Evolutionary conservation across 1,284 basidiomycete species (phyloP), one percentile per base, ranked within the genome.

Genomic region (Boletellus dicymbophilus): DNA sequence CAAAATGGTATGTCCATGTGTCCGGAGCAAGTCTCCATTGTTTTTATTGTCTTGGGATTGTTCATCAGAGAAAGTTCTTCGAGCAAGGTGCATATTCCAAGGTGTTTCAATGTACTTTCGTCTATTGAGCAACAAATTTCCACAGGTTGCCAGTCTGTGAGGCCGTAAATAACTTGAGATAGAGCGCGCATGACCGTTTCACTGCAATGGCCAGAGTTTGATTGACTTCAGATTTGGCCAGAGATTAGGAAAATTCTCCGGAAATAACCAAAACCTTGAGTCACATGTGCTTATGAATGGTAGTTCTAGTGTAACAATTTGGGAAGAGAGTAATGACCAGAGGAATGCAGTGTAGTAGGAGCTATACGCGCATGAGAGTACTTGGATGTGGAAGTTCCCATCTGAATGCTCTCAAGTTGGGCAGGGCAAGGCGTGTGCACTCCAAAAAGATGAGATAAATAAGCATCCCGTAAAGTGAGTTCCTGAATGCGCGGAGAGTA

Each of bases 211-310:
- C 16, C 26, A 22, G 20, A 4, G 6, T 15, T 8, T 6, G 21
- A 54, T 42, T 16, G 43, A 54, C 27, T 22, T 45, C 25, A 54
- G 12, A 30, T 45, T 23, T 11, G 33, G 40, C 11, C 26, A 48
- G n/a, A 40, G 39, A 13, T 4, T 15, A 20, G 33, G 13, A 21
- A 15, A 48, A 5, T 28, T 22, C 11, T 49, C 42, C 23, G 46
- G 37, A 39, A 46, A 49, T 11, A 16, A 22, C 5, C 3, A n/a
- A 37, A 20, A 36, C 8, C 15, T 6, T 15, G 11, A 22, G 16
- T 30, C 27, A 3, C 11, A 2, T 7, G 21, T 3, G 4, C 12
- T 6, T 6, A 2, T 7, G n/a, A 31, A 25, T 3, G 9, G 9
- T 21, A 42, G 26, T 37, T 48, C 34, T 15, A 48, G 13, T 9